Evolutionary conservation across 805 yeast species (phyloP), one percentile per base, ranked within the genome.

Genomic region (Nakazawaea ambrosiae): DNA sequence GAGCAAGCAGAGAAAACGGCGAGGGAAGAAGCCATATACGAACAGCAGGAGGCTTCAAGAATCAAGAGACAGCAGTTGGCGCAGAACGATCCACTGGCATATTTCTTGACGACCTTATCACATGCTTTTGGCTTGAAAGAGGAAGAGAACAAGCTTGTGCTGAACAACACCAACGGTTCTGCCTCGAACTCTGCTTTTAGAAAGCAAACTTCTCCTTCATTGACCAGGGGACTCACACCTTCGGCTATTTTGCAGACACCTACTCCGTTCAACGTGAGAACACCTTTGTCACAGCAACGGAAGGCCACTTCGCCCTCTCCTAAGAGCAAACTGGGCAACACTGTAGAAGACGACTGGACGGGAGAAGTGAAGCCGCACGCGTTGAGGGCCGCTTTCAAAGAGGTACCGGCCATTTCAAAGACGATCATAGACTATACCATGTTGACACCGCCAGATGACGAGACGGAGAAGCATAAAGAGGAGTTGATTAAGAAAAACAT

Each of bases 81-180:
- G 2, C 52, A 52, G 35, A 42, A 53, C 17, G 73, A 74, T 47
- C 73, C 78, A 0, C 64, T 66, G 31, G 55, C 58, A 36, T 75
- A 70, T 49, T 68, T 74, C 46, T 59, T 66, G 33, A 70, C 76
- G 0, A 68, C 77, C 2, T 56, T 75, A 38, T 66, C 75, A 7
- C 73, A 74, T 49, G 55, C 70, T 26, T 56, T 74, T 42, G 73
- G 67, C 29, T 47, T 74, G 19, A 66, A 65, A 7, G 72, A 63
- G 10, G 60, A 62, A 25, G 63, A 57, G 39, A 47, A 42, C 10
- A 52, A 50, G 20, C 40, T 60, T 12, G 41, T 52, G 17, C 33
- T 44, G n/a, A 40, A 48, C 10, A 43, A 45, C n/a, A 34, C 41
- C 15, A 27, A 12, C 18, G 28, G 12, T 30, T 34, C 22, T 40